These are phyloP conservation scores for Umbelopsis ramanniana DNA, from an alignment of 192 early-diverging fungal species.

Conservation along the genomic window DNA sequence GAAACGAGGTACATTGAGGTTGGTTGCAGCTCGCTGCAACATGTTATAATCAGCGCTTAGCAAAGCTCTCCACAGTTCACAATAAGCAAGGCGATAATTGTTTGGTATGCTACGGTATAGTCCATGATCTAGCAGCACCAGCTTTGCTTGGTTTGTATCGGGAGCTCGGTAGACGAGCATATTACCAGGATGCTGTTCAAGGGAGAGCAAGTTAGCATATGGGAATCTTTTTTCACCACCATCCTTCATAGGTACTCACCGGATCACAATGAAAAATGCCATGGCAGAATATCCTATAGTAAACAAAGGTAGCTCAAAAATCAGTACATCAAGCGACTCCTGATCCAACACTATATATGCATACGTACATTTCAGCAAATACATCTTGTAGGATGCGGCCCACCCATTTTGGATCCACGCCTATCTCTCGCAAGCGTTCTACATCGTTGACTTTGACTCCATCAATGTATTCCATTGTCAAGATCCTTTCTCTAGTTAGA, in stretches of 20 bases:
- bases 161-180: conserved; percentile 32
- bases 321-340: background rate
- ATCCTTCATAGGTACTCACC: background rate
- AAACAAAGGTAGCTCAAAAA: background rate
- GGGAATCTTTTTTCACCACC: background rate
- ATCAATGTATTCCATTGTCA: conserved; percentile 58
- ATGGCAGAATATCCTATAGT: conserved; percentile 25
- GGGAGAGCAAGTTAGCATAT: background rate
- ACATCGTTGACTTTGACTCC: conserved; percentile 56
- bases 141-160: conserved; percentile 35
- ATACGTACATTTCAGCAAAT: conserved; percentile 52
- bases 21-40: conserved; percentile 33
- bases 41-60: conserved; percentile 45
- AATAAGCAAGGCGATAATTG: conserved; percentile 53
- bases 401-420: conserved; percentile 49
- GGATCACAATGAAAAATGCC: conserved; percentile 27
- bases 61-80: conserved; percentile 54
- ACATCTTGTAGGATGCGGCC: conserved; percentile 45
- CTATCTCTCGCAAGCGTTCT: conserved; percentile 43
- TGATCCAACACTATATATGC: background rate
- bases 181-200: conserved; percentile 32
- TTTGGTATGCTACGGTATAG: conserved; percentile 51
- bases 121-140: conserved; percentile 56
- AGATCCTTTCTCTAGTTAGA: conserved; percentile 45
- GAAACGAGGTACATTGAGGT: conserved; percentile 45